Conservation (phyloP, 2,329 filamentous ascomycete species). For the Colletotrichum eleusines region DNA sequence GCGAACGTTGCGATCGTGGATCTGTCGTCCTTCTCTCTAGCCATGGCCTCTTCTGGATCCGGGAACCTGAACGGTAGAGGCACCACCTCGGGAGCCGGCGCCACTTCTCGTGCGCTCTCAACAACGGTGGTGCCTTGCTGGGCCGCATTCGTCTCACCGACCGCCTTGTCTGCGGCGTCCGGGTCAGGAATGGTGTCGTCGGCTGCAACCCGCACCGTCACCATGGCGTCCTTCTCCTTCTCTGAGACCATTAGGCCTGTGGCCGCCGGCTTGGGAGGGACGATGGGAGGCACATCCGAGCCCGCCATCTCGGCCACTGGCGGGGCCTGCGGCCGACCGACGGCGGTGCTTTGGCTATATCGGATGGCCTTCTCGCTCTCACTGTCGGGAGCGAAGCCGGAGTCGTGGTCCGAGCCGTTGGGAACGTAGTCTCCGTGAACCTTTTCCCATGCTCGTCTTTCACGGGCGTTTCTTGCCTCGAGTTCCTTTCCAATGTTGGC, state of each 20-base stretch:
- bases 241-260: constrained; percentile 57
- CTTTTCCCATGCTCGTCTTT: constrained; percentile 80
- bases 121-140: neutral
- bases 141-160: constrained; percentile 6
- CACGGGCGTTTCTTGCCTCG: constrained; percentile 70
- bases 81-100: constrained; percentile 66
- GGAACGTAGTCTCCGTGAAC: constrained; percentile 72
- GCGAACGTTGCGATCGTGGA: constrained; percentile 80
- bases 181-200: constrained; percentile 58
- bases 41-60: constrained; percentile 53
- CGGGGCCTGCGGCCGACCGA: constrained; percentile 37
- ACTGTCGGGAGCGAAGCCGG: constrained; percentile 61
- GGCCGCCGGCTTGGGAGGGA: constrained; percentile 48
- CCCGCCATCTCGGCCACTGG: constrained; percentile 61
- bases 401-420: constrained; percentile 58
- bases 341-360: constrained; percentile 43
- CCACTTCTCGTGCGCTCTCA: constrained; percentile 37
- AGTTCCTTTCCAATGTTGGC: constrained; percentile 76
- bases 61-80: constrained; percentile 76
- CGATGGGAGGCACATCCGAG: constrained; percentile 44
- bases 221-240: constrained; percentile 56
- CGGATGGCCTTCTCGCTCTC: constrained; percentile 59
- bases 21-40: constrained; percentile 61
- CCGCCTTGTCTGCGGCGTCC: neutral
- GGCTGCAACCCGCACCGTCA: constrained; percentile 66